Evolutionary conservation across 139 green algal species (phyloP).

Genomic region (Chara braunii): DNA sequence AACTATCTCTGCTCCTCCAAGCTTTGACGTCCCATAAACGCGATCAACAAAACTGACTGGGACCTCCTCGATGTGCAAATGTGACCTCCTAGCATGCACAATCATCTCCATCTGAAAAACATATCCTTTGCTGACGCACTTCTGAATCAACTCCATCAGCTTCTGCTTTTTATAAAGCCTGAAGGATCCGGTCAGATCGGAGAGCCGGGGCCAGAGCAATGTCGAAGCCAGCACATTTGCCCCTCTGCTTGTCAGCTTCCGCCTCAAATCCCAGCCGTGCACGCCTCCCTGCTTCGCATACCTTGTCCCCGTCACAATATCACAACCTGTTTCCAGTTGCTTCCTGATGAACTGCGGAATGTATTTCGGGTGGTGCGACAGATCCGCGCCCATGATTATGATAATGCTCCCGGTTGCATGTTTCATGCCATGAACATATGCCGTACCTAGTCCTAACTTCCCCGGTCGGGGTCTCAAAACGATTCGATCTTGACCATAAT

Average conservation of each 20-base stretch:
- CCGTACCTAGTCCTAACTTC: constrained; percentile 52
- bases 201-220: constrained; percentile 63
- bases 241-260: constrained; percentile 80
- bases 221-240: constrained; percentile 81
- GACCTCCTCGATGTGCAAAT: constrained; percentile 63
- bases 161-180: constrained; percentile 69
- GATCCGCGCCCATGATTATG: constrained; percentile 93
- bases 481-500: constrained; percentile 57
- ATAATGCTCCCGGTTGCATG: constrained; percentile 65
- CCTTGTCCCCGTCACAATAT: constrained; percentile 84
- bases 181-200: constrained; percentile 88
- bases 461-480: constrained; percentile 33
- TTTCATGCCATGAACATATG: constrained; percentile 65
- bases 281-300: constrained; percentile 76
- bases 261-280: constrained; percentile 72
- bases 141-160: constrained; percentile 45
- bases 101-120: constrained; percentile 95
- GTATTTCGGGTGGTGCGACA: constrained; percentile 85
- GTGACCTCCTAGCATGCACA: constrained; percentile 58
- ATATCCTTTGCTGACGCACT: constrained; percentile 46
- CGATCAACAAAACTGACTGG: constrained; percentile 98
- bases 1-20: constrained; percentile 76
- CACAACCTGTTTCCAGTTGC: constrained; percentile 56
- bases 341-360: constrained; percentile 53
- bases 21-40: constrained; percentile 85